phyloP scores from a whole-genome alignment of 805 yeast species.

The Kockiozyma suomiensis region DNA sequence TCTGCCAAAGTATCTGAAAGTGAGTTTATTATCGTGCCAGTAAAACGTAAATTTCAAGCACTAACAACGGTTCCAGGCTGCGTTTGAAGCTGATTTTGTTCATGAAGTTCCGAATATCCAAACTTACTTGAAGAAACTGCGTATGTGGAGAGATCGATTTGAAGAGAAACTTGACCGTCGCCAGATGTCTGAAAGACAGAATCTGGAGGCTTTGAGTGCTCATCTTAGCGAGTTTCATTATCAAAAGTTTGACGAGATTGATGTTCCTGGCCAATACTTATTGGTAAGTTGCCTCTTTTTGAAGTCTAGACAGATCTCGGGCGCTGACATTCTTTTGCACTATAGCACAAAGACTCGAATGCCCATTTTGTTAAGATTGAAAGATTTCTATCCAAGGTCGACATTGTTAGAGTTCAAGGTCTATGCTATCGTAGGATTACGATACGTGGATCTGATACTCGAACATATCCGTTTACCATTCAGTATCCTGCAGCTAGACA shows the following conservation, averaged over 20 bases:
- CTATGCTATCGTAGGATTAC: conserved; percentile 87
- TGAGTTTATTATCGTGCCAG: conserved; percentile 18
- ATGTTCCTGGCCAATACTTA: conserved; percentile 94
- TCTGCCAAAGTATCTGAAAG: conserved; percentile 81
- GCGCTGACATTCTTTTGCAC: background rate
- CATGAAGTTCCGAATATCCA: conserved; percentile 85
- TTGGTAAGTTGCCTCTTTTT: conserved; percentile 50
- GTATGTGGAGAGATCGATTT: conserved; percentile 90
- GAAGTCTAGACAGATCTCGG: background rate
- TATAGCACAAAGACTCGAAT: conserved; percentile 66
- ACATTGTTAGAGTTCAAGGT: conserved; percentile 84
- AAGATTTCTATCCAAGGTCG: conserved; percentile 85
- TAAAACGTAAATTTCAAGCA: conserved; percentile 51
- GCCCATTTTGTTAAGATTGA: conserved; percentile 92
- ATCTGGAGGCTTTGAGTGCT: conserved; percentile 88
- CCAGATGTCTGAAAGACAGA: conserved; percentile 62
- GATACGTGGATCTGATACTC: conserved; percentile 92
- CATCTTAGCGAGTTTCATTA: conserved; percentile 97
- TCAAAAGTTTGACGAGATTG: conserved; percentile 96
- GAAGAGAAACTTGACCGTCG: conserved; percentile 90
- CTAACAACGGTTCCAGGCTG: conserved; percentile 60
- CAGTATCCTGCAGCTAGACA: conserved; percentile 98
- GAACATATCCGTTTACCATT: conserved; percentile 87
- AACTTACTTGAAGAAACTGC: conserved; percentile 75
- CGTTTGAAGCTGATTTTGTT: conserved; percentile 90